Percentiles rank a stretch among this genome's conserved stretches.
phyloP scores from a whole-genome alignment of 2,329 filamentous ascomycete genomes.

The Penicillium aurantiogriseum region DNA sequence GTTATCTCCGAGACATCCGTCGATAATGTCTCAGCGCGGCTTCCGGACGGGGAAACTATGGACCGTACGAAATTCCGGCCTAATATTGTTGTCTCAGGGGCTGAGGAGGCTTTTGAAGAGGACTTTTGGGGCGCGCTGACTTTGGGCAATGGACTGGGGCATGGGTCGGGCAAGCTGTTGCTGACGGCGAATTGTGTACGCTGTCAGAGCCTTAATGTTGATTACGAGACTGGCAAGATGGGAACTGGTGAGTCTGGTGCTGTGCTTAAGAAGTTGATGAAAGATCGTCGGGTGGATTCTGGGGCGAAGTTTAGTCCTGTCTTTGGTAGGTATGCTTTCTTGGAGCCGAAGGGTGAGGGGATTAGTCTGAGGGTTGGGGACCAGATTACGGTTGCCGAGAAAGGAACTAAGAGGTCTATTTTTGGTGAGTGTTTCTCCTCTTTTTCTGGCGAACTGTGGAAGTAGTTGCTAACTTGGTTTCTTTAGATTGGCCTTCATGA shows the following conservation, averaged over 20 bases:
- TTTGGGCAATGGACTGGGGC: constrained; percentile 31
- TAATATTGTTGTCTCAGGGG: constrained; percentile 67
- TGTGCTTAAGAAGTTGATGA: constrained; percentile 68
- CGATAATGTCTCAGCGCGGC: constrained; percentile 59
- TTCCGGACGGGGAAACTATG: constrained; percentile 53
- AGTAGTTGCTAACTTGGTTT: constrained; percentile 6
- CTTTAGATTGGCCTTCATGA: constrained; percentile 37
- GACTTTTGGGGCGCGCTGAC: constrained; percentile 68
- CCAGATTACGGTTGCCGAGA: constrained; percentile 53
- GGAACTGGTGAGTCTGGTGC: constrained; percentile 58
- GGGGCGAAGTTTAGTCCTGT: constrained; percentile 67
- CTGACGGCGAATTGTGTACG: constrained; percentile 69
- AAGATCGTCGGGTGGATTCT: constrained; percentile 67
- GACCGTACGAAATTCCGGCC: constrained; percentile 70
- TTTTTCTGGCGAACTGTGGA: not conserved
- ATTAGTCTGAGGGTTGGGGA: constrained; percentile 56
- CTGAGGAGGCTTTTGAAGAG: constrained; percentile 60
- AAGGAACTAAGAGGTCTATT: constrained; percentile 53
- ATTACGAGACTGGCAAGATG: constrained; percentile 63
- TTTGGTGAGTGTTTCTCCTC: constrained; percentile 48
- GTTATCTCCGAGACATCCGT: constrained; percentile 69
- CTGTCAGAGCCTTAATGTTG: constrained; percentile 69
- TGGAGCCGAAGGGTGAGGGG: constrained; percentile 41
- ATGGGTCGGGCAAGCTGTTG: constrained; percentile 42
- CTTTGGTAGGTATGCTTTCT: constrained; percentile 71